Evolutionary conservation across 106 monocot species (phyloP), one percentile per base, ranked within the genome.

Genomic region (Triglochin maritima): DNA sequence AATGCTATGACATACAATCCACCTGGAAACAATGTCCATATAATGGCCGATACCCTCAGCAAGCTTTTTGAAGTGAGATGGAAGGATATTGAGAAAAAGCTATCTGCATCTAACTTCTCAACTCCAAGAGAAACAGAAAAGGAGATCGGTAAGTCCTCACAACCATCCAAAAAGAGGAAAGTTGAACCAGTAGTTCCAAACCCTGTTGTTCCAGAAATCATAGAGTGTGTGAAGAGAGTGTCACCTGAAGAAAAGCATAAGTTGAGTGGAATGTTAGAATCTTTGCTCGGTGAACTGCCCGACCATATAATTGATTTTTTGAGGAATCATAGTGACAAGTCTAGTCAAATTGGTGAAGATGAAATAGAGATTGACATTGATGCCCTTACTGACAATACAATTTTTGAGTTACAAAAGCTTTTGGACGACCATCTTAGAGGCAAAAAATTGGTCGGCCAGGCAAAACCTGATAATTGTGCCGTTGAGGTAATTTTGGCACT

Each of bases 1-100:
- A 96, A 96, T 84, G 96, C 96, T 4, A 88, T 76, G 80, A 88
- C 83, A 9, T 96, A 96, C 59, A 96, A 96, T 69, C 86, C 96
- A 56, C 64, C 81, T 44, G 72, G 74, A 43, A 91, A 88, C 82
- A 78, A 86, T 77, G 83, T 90, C 9, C 86, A 96, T 70, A 58
- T 70, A 59, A 96, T 96, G 96, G 87, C 90, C 13, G 83, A 90
- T 68, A 63, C 59, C 3, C 17, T 96, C 70, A 76, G 62, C 9
- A 86, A 88, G 69, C 72, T 80, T 44, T 96, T 96, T 83, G 96
- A 96, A 71, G 70, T 74, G 16, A 84, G 81, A 78, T 96, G 96
- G 96, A 88, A 84, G 12, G 71, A 76, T 59, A 79, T 96, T 48
- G 85, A 84, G 54, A 84, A 85, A 71, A 96, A 90, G 53, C 17